phyloP scores from a whole-genome alignment of 1,284 basidiomycete species.

The Rhizopogon parksii region DNA sequence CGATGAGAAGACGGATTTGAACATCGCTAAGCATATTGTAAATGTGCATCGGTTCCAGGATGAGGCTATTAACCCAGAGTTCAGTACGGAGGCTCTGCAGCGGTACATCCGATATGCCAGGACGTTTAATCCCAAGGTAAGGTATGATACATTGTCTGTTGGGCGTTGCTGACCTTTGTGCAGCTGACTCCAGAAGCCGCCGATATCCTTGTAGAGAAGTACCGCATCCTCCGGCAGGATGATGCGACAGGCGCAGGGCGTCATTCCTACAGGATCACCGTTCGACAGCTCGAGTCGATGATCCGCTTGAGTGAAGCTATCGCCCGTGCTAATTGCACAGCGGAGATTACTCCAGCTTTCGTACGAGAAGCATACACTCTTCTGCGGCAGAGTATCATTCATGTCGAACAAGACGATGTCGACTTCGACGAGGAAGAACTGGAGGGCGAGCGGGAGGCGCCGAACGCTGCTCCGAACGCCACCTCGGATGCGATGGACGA shows the following conservation, averaged over 20 bases:
- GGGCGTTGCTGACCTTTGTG: slow-evolving; percentile 6
- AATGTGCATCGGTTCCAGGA: slow-evolving; percentile 96
- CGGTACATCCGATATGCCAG: slow-evolving; percentile 95
- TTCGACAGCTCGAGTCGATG: slow-evolving; percentile 95
- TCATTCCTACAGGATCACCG: slow-evolving; percentile 94
- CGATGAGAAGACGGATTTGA: slow-evolving; percentile 87
- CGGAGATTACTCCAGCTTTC: slow-evolving; percentile 89
- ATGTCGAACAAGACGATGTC: slow-evolving; percentile 98
- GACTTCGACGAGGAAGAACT: slow-evolving; percentile 94
- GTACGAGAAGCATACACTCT: slow-evolving; percentile 95
- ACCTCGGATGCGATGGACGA: slow-evolving; percentile 34
- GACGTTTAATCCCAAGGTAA: slow-evolving; percentile 93
- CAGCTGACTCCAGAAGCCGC: slow-evolving; percentile 91
- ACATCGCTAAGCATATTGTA: slow-evolving; percentile 96
- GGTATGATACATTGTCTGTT: slow-evolving; percentile 5
- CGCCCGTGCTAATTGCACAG: slow-evolving; percentile 91
- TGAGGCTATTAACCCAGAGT: slow-evolving; percentile 92
- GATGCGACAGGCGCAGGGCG: slow-evolving; percentile 83
- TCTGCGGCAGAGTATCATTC: slow-evolving; percentile 95
- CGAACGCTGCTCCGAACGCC: slow-evolving; percentile 23
- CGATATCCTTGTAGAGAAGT: slow-evolving; percentile 93
- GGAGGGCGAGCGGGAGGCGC: slow-evolving; percentile 44
- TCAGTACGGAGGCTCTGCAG: slow-evolving; percentile 94
- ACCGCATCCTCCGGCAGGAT: slow-evolving; percentile 87
- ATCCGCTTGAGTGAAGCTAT: slow-evolving; percentile 96